phyloP scores from a whole-genome alignment of 352 stramenopile genomes.

The Phytopythium sindhum region DNA sequence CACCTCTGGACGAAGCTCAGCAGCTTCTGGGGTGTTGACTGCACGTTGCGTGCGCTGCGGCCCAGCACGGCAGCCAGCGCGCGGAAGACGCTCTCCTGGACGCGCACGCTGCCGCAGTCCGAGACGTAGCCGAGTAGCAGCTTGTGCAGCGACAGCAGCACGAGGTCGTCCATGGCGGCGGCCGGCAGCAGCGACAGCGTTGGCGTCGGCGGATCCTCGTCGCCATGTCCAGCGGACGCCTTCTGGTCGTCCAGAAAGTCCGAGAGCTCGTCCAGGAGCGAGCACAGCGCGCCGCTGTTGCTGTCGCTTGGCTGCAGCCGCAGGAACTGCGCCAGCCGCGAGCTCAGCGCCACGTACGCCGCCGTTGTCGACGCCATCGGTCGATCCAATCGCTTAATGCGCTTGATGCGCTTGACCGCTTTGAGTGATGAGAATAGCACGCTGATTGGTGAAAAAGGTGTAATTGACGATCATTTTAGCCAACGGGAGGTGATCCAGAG shows the following conservation, averaged over 20 bases:
- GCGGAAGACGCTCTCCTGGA: slow-evolving; percentile 30
- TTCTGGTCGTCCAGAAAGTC: slow-evolving; percentile 26
- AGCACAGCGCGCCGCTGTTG: slow-evolving; percentile 15
- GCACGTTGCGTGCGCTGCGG: slow-evolving; percentile 12
- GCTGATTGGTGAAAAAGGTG: neutral
- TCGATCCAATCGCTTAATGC: slow-evolving; percentile 1
- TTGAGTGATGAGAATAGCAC: neutral
- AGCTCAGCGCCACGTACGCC: slow-evolving; percentile 55
- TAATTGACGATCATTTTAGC: neutral
- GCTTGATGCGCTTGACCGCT: neutral
- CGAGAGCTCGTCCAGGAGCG: slow-evolving; percentile 25
- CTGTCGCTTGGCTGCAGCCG: slow-evolving; percentile 21
- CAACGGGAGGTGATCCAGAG: neutral
- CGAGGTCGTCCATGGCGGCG: slow-evolving; percentile 57
- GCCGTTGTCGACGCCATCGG: slow-evolving; percentile 25
- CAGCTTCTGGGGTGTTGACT: slow-evolving; percentile 15
- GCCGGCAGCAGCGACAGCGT: slow-evolving; percentile 13
- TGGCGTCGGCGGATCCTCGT: neutral
- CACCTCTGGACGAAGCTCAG: slow-evolving; percentile 50
- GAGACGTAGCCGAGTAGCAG: slow-evolving; percentile 38
- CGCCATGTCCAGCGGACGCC: neutral
- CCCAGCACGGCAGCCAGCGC: slow-evolving; percentile 11
- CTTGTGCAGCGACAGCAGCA: slow-evolving; percentile 62
- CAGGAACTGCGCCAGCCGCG: slow-evolving; percentile 62
- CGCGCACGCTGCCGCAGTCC: slow-evolving; percentile 7